A percentile compares a stretch with the other conserved stretches of the same genome.
Conservation (phyloP, 768 basidiomycete genomes). For the Auricularia heimuer region DNA sequence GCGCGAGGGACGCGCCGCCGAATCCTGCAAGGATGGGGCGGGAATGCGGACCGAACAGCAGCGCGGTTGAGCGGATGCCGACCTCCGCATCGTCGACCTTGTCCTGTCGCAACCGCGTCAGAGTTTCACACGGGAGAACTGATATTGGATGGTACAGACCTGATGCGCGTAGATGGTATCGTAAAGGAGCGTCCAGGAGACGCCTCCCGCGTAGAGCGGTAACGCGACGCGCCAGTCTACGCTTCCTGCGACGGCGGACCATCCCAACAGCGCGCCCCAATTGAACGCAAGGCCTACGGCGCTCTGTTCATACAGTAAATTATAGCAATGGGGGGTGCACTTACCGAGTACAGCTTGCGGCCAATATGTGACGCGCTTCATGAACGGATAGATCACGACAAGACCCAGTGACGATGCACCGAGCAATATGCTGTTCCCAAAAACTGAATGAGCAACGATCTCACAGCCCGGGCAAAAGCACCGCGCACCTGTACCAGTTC, state of each 20-base stretch:
- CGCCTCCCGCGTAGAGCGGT: conserved; percentile 4
- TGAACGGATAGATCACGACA: conserved; percentile 34
- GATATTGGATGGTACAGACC: no score
- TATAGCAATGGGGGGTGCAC: conserved; percentile 2
- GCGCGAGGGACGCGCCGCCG: conserved; percentile 15
- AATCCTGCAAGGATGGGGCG: conserved; percentile 36
- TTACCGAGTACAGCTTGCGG: conserved; percentile 21
- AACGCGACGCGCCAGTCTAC: not conserved
- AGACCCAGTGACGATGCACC: conserved; percentile 4
- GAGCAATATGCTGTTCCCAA: conserved; percentile 11
- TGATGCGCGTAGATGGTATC: conserved; percentile 55
- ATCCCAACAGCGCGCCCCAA: conserved; percentile 11
- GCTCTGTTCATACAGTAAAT: no score
- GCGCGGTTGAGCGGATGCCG: conserved; percentile 52
- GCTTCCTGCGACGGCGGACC: conserved; percentile 5
- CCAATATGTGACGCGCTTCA: conserved; percentile 36
- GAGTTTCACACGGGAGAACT: no score
- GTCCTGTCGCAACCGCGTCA: conserved; percentile 25
- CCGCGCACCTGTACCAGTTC: conserved; percentile 22
- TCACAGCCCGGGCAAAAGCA: not conserved
- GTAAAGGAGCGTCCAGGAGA: conserved; percentile 35
- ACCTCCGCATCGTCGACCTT: conserved; percentile 46
- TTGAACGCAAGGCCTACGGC: conserved; percentile 11
- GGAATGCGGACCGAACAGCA: conserved; percentile 42
- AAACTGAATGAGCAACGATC: conserved; percentile 10